Evolutionary conservation across 768 basidiomycete genomes (phyloP).

Genomic region (Termitomyces sp.): DNA sequence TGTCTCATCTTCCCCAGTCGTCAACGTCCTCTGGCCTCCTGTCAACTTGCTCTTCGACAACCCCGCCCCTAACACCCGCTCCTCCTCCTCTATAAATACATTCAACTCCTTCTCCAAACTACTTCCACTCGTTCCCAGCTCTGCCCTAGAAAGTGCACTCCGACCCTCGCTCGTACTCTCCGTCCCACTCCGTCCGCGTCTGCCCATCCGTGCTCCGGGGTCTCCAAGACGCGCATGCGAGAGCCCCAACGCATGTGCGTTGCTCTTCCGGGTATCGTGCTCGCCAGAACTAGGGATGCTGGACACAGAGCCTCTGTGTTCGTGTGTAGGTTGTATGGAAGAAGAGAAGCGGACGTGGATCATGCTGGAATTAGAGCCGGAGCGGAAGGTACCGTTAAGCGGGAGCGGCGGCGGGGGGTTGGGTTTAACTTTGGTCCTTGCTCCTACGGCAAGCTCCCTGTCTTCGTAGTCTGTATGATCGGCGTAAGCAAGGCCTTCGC

Average conservation of each 20-base stretch:
- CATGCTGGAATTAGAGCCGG: constrained; percentile 16
- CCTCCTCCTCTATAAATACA: constrained; percentile 32
- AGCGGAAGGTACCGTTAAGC: constrained; percentile 18
- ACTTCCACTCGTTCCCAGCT: constrained; percentile 4
- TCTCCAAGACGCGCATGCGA: constrained; percentile 35
- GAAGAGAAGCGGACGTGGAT: constrained; percentile 18
- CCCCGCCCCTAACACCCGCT: constrained; percentile 10
- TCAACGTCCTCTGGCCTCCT: constrained; percentile 19
- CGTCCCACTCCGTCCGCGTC: constrained; percentile 16
- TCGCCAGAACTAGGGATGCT: constrained; percentile 9
- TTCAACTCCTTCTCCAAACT: constrained; percentile 36
- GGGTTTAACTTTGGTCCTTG: constrained; percentile 16
- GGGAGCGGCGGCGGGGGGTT: constrained; percentile 18
- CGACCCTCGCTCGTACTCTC: constrained; percentile 21
- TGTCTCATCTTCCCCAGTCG: constrained; percentile 1
- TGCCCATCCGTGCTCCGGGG: constrained; percentile 24
- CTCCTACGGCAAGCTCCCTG: constrained; percentile 19
- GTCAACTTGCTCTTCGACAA: constrained; percentile 29
- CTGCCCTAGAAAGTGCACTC: constrained; percentile 27
- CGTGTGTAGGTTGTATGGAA: constrained; percentile 6
- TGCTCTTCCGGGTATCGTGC: constrained; percentile 19
- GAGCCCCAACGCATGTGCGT: constrained; percentile 38
- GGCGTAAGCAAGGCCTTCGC: constrained; percentile 41
- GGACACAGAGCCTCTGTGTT: constrained; percentile 7
- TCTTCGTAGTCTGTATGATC: constrained; percentile 41